Percentiles rank a stretch among this genome's conserved stretches.
These are phyloP conservation scores for Juglanconis oblonga DNA, from an alignment of 2,329 filamentous ascomycete species.

Conservation along the genomic window DNA sequence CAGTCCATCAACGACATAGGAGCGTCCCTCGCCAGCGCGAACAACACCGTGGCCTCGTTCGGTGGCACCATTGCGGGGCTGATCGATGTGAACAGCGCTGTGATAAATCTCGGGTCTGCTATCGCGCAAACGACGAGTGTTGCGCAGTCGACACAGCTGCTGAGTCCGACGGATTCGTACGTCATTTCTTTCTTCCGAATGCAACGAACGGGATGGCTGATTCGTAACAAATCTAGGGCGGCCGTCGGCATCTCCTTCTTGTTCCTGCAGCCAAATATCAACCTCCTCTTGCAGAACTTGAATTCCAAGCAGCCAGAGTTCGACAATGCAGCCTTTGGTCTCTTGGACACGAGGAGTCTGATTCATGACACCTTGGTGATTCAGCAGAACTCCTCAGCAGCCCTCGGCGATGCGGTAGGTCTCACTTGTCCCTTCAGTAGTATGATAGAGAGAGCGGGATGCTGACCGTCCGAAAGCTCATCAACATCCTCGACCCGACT, in stretches of 20 bases:
- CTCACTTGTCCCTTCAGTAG: too few species aligned
- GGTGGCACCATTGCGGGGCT: not conserved
- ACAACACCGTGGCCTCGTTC: slow-evolving; percentile 1
- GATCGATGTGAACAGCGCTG: slow-evolving; percentile 7
- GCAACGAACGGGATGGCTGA: not conserved
- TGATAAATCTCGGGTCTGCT: not conserved
- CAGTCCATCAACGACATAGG: not conserved
- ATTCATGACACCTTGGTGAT: slow-evolving; percentile 4
- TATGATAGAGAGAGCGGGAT: not conserved
- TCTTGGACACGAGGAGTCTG: slow-evolving; percentile 9
- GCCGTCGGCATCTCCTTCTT: slow-evolving; percentile 4
- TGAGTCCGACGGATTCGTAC: slow-evolving; percentile 5
- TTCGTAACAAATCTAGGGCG: not conserved
- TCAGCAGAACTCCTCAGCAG: not conserved
- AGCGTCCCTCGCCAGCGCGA: not conserved
- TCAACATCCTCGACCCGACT: slow-evolving; percentile 1
- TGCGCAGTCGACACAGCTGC: not conserved
- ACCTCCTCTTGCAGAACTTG: slow-evolving; percentile 1
- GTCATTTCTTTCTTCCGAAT: not conserved
- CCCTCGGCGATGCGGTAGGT: slow-evolving; percentile 1
- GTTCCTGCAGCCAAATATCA: slow-evolving; percentile 6
- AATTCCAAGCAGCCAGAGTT: slow-evolving; percentile 1
- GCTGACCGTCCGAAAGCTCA: not conserved
- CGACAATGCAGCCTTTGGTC: not conserved
- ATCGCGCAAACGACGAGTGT: not conserved